Evolutionary conservation across 1,139 yeast genomes (phyloP), one percentile per base, ranked within the genome.

Genomic region (Ogataea hybrid): DNA sequence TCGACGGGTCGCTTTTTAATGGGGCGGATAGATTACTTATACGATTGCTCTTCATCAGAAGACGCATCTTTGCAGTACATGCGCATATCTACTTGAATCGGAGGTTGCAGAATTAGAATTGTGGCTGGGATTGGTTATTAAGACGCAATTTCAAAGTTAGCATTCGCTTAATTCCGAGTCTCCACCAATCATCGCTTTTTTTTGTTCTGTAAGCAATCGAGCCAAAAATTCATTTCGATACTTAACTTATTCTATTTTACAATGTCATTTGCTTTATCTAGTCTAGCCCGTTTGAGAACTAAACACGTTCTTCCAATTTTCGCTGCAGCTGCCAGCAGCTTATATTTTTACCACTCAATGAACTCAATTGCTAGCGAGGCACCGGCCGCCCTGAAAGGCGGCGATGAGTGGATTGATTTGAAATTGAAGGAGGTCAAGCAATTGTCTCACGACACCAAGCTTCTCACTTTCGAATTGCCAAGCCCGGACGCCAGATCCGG

Each of bases 401-500:
- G 81, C 49, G 77, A 75, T 54, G 73, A 78, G 53, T 90, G 96
- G 96, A 68, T 86, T 49, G 95, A 88, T 62, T 73, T 90, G 63
- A 84, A 85, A 64, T 70, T 86, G 56, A 67, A 74, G 58, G 72
- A 78, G 50, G 63, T 77, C 44, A 70, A 72, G 57, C 75, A 77
- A 35, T 63, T 84, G 43, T 76, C 86, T 35, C 68, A 71, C 41
- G 81, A 86, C 70, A 72, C 86, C 58, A 84, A 80, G 67, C 75
- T 76, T 54, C 77, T 87, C 59, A 72, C 79, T 25, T 89, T 92
- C 58, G 82, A 79, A 48, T 76, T 90, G 55, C 87, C 88, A 31
- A 64, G 74, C 42, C 66, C 75, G 37, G 88, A 84, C 56, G 78
- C 81, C 46, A 79, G 72, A 29, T 75, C 89, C 34, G 99, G 99